These are phyloP conservation scores for Phialocephala subalpina DNA, from an alignment of 2,329 filamentous ascomycete genomes.

Conservation along the genomic window DNA sequence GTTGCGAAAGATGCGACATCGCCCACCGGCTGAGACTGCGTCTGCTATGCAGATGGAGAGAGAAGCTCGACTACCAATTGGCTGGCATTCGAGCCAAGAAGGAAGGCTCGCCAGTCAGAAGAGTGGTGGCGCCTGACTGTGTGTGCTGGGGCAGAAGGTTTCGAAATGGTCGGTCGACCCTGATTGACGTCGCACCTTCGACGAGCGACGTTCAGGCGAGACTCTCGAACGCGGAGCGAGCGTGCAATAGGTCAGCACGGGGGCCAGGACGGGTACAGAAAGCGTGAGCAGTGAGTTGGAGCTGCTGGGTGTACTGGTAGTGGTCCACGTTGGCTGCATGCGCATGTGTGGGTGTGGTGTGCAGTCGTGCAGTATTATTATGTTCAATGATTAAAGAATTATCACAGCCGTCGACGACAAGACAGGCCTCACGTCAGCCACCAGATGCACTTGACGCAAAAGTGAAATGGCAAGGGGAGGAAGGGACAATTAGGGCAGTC, in stretches of 20 bases:
- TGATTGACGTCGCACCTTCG: constrained; percentile 43
- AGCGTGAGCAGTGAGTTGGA: constrained; percentile 1
- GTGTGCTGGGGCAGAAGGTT: constrained; percentile 36
- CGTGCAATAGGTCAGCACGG: constrained; percentile 24
- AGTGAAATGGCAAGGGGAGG: neutral
- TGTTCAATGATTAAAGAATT: constrained; percentile 28
- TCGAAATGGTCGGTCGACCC: constrained; percentile 39
- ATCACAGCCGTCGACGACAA: constrained; percentile 23
- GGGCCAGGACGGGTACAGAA: constrained; percentile 5
- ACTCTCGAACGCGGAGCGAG: constrained; percentile 37
- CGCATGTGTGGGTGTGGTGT: constrained; percentile 5
- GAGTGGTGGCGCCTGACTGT: constrained; percentile 32
- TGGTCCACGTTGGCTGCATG: constrained; percentile 12
- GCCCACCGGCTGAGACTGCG: constrained; percentile 39
- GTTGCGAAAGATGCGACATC: constrained; percentile 45
- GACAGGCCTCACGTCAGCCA: constrained; percentile 33
- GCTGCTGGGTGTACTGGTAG: neutral
- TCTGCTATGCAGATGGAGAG: constrained; percentile 33
- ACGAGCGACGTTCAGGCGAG: constrained; percentile 35
- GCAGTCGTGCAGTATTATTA: constrained; percentile 21
- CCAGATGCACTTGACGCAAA: constrained; percentile 8
- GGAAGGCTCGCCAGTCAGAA: constrained; percentile 28
- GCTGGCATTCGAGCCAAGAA: constrained; percentile 24
- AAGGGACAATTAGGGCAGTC: neutral
- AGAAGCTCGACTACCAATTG: constrained; percentile 30